Percentiles rank a stretch among this genome's conserved stretches.
phyloP scores from a whole-genome alignment of 495 filamentous ascomycete genomes.

The Penicillium riverlandense region DNA sequence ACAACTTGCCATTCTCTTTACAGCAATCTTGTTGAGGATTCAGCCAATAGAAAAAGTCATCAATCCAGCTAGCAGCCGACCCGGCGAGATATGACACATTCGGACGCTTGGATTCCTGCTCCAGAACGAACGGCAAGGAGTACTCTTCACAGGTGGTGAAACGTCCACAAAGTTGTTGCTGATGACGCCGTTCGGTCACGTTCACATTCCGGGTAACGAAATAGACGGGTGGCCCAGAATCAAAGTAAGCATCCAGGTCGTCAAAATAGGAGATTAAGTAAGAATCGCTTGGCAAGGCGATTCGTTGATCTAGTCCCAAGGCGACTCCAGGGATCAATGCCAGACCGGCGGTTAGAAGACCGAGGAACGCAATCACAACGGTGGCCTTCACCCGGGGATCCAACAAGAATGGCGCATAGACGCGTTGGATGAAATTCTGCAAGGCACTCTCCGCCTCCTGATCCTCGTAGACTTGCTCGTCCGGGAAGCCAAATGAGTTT shows the following conservation, averaged over 20 bases:
- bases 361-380: conserved; percentile 74
- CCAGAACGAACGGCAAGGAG: conserved; percentile 80
- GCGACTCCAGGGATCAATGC: conserved; percentile 77
- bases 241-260: conserved; percentile 88
- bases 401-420: conserved; percentile 77
- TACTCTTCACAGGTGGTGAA: conserved; percentile 80
- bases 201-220: conserved; percentile 85
- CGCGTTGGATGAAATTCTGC: conserved; percentile 78
- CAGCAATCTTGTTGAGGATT: conserved; percentile 87
- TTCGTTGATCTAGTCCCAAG: conserved; percentile 87
- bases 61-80: conserved; percentile 91
- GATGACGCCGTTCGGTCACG: conserved; percentile 60
- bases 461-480: conserved; percentile 56
- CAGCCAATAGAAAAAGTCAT: conserved; percentile 94
- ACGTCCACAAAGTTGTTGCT: conserved; percentile 83
- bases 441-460: conserved; percentile 59
- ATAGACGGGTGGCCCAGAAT: conserved; percentile 88
- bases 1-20: conserved; percentile 54
- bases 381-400: conserved; percentile 68
- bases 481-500: conserved; percentile 41
- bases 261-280: conserved; percentile 94
- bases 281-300: conserved; percentile 85
- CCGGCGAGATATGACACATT: conserved; percentile 88
- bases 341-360: conserved; percentile 76
- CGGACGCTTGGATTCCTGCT: conserved; percentile 84